Conservation (phyloP, 345 rosid species). For the Geranium rotundifolium region DNA sequence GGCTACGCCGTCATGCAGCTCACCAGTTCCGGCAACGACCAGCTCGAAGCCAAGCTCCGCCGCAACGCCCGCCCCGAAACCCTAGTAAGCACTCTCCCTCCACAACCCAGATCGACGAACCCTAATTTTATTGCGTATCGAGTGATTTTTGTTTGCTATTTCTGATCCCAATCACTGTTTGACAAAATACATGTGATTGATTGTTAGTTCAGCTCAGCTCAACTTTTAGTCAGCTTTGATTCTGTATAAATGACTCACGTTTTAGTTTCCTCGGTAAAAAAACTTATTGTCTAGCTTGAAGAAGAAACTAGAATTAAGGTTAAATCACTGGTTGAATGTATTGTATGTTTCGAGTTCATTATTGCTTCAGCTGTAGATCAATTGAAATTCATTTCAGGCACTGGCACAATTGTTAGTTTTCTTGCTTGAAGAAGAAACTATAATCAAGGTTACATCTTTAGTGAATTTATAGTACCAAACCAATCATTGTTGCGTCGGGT, state of each 20-base stretch:
- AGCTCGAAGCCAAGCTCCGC: conserved; percentile 82
- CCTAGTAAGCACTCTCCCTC: conserved; percentile 20
- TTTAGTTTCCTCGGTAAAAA: neutral
- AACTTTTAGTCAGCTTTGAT: too few relatives aligned
- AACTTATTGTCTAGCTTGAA: neutral
- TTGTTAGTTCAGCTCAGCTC: neutral
- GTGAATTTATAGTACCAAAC: too few relatives aligned
- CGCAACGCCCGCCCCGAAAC: conserved; percentile 71
- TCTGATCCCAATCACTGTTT: neutral
- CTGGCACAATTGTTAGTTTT: too few relatives aligned
- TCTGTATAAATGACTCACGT: too few relatives aligned
- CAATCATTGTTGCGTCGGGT: too few relatives aligned
- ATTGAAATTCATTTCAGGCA: too few relatives aligned
- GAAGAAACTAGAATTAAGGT: neutral
- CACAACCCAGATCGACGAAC: too few relatives aligned
- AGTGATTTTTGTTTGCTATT: neutral
- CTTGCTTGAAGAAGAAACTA: too few relatives aligned
- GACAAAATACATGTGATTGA: neutral
- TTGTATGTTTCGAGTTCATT: neutral
- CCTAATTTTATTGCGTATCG: too few relatives aligned
- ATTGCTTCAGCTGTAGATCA: too few relatives aligned
- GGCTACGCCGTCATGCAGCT: conserved; percentile 88
- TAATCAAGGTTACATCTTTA: too few relatives aligned
- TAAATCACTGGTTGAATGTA: neutral
- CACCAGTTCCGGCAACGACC: conserved; percentile 59